Conservation (phyloP, 164 flowering plant species). For the Taxillus chinensis region DNA sequence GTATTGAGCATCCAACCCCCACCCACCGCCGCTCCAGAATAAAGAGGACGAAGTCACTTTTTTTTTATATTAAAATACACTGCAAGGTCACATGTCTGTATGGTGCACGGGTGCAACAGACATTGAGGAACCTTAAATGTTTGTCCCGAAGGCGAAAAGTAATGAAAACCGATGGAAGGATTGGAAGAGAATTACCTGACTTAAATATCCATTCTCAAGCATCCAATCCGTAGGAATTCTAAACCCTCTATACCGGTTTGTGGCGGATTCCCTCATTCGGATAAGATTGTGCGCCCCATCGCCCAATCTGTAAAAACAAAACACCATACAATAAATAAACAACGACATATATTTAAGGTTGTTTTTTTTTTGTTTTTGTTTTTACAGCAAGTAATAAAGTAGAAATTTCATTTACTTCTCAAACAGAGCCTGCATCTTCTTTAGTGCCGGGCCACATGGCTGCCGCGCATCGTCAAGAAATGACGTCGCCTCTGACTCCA, state of each 20-base stretch:
- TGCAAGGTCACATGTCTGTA: conserved; percentile 26
- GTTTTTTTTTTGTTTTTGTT: background rate
- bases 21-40: too few relatives aligned
- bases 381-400: too few relatives aligned
- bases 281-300: conserved; percentile 79
- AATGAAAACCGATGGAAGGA: too few relatives aligned
- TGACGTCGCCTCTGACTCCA: conserved; percentile 59
- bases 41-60: too few relatives aligned
- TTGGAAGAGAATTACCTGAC: conserved; percentile 34
- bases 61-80: background rate
- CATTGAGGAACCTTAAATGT: conserved; percentile 4
- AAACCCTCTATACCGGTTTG: conserved; percentile 50
- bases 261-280: conserved; percentile 69
- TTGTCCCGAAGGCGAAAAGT: too few relatives aligned
- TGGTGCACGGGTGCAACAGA: conserved; percentile 20
- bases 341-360: background rate
- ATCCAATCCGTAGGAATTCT: conserved; percentile 85
- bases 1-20: too few relatives aligned
- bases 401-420: conserved; percentile 49
- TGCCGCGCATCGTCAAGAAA: conserved; percentile 61
- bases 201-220: conserved; percentile 72
- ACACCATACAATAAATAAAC: background rate
- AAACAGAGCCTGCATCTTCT: conserved; percentile 81
- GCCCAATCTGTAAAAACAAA: conserved; percentile 49
- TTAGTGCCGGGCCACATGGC: conserved; percentile 65